phyloP scores from a whole-genome alignment of 2,329 filamentous ascomycete species.

The Talaromyces sp. region DNA sequence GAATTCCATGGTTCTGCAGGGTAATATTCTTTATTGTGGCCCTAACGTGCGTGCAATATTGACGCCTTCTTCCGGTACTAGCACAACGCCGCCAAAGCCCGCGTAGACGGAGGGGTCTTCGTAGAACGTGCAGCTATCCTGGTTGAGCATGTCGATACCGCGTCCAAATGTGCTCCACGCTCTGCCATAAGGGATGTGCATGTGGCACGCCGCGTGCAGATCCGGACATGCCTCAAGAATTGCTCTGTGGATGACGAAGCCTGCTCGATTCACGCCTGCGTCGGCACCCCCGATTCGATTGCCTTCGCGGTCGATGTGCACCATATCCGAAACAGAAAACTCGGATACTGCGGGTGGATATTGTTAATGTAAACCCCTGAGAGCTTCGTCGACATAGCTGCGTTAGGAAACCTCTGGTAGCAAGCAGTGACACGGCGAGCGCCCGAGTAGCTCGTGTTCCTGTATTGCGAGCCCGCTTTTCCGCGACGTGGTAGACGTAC shows the following conservation, averaged over 20 bases:
- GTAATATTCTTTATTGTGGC: constrained; percentile 22
- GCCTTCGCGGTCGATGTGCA: constrained; percentile 44
- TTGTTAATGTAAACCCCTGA: constrained; percentile 38
- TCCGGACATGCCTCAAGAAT: constrained; percentile 47
- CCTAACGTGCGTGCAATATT: constrained; percentile 38
- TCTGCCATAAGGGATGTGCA: constrained; percentile 44
- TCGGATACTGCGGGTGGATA: constrained; percentile 40
- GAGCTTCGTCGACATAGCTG: constrained; percentile 19
- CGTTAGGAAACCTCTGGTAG: constrained; percentile 19
- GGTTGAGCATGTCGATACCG: constrained; percentile 44
- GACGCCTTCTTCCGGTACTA: constrained; percentile 44
- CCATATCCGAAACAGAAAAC: constrained; percentile 46
- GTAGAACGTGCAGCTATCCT: constrained; percentile 31
- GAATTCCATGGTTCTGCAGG: constrained; percentile 37
- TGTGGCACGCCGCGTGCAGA: constrained; percentile 45
- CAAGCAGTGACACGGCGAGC: neutral
- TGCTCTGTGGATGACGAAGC: constrained; percentile 48
- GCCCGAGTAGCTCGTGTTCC: neutral
- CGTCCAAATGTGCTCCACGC: constrained; percentile 43
- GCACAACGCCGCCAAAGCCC: constrained; percentile 47
- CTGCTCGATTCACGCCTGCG: constrained; percentile 43
- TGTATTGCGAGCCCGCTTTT: constrained; percentile 11
- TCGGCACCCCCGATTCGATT: constrained; percentile 41
- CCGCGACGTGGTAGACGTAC: constrained; percentile 22
- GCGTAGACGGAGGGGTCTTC: constrained; percentile 34